Percentiles rank a stretch among this genome's conserved stretches.
These are phyloP conservation scores for Zea luxurians DNA, from an alignment of 176 grass and related monocot genomes.

Conservation along the genomic window DNA sequence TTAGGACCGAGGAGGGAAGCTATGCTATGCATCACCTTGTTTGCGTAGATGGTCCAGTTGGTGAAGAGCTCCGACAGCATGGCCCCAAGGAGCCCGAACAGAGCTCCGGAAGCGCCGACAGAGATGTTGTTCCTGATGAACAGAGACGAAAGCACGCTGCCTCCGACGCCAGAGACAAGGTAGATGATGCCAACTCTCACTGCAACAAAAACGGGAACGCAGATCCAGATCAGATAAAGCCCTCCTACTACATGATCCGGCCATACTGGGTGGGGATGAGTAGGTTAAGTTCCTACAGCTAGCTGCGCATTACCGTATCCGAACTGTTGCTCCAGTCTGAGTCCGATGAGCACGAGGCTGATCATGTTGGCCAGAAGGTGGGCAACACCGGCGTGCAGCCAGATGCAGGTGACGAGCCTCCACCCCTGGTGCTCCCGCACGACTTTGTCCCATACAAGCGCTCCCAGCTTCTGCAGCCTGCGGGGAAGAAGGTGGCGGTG, in stretches of 20 bases:
- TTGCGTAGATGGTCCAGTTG: constrained; percentile 97
- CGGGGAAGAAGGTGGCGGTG: not conserved
- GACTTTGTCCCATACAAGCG: constrained; percentile 73
- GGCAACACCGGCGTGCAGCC: constrained; percentile 89
- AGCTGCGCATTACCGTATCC: constrained; percentile 36
- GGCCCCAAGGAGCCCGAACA: constrained; percentile 90
- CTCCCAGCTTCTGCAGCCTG: constrained; percentile 89
- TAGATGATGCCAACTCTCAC: constrained; percentile 73
- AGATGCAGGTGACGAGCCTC: constrained; percentile 83
- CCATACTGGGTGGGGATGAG: too few relatives aligned
- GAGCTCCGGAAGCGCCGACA: constrained; percentile 83
- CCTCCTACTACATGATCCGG: too few relatives aligned
- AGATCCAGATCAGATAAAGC: not conserved
- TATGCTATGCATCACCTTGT: constrained; percentile 56
- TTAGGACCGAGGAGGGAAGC: not conserved
- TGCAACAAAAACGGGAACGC: constrained; percentile 32
- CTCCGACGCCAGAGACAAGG: constrained; percentile 76
- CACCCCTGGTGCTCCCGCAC: constrained; percentile 74
- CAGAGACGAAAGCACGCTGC: constrained; percentile 75
- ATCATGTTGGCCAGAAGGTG: constrained; percentile 96
- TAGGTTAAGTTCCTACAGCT: not conserved
- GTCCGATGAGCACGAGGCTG: constrained; percentile 79
- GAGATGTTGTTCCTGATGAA: constrained; percentile 91
- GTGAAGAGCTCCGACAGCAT: constrained; percentile 96
- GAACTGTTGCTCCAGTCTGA: constrained; percentile 94